Percentiles rank a stretch among this genome's conserved stretches.
Conservation (phyloP, 306 rosid species). For the Senna siamea region DNA sequence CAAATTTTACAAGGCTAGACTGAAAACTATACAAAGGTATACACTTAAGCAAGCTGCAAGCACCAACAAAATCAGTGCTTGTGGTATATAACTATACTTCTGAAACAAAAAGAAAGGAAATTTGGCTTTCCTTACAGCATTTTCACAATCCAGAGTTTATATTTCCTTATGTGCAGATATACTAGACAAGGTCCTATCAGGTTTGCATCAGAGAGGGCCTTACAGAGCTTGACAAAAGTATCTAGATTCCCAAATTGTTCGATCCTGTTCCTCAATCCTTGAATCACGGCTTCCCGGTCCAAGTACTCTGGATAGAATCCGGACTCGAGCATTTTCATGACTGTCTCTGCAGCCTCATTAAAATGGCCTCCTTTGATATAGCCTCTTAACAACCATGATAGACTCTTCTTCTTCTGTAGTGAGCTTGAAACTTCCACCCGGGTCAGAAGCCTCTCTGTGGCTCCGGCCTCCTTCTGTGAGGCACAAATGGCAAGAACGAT, state of each 20-base stretch:
- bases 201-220: slow-evolving; percentile 74
- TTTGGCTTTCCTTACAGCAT: slow-evolving; percentile 55
- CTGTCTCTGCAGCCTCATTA: slow-evolving; percentile 78
- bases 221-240: slow-evolving; percentile 77
- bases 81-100: slow-evolving; percentile 38
- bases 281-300: slow-evolving; percentile 85
- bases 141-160: slow-evolving; percentile 85
- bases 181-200: slow-evolving; percentile 80
- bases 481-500: slow-evolving; percentile 94
- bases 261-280: slow-evolving; percentile 76
- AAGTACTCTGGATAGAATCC: slow-evolving; percentile 79
- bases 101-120: slow-evolving; percentile 10
- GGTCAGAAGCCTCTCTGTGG: slow-evolving; percentile 69
- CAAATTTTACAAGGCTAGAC: background rate
- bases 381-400: slow-evolving; percentile 94
- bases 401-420: slow-evolving; percentile 69
- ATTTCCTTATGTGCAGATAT: slow-evolving; percentile 76
- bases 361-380: slow-evolving; percentile 92
- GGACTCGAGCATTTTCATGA: slow-evolving; percentile 78
- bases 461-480: slow-evolving; percentile 71
- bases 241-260: slow-evolving; percentile 63
- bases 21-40: slow-evolving; percentile 55
- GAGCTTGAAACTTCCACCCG: slow-evolving; percentile 70
- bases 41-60: slow-evolving; percentile 44
- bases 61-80: slow-evolving; percentile 45